Evolutionary conservation across 2,329 filamentous ascomycete genomes (phyloP), one percentile per base, ranked within the genome.

Genomic region (Exophiala alcalophila): DNA sequence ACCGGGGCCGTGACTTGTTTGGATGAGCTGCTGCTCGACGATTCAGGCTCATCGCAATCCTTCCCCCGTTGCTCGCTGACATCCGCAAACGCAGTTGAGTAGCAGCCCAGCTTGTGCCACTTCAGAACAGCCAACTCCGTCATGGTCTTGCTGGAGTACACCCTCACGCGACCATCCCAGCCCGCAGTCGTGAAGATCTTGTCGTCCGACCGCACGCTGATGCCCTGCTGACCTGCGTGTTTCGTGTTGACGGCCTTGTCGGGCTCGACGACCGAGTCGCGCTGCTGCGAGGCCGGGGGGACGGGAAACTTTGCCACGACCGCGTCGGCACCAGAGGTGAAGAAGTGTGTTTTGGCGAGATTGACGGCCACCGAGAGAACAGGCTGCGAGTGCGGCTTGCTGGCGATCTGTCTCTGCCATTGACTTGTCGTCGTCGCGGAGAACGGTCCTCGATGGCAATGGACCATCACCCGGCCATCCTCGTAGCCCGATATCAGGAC

Each of bases 101-200:
- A 96, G 52, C 87, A 90, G 1, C 90, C 90, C 21, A 86, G 83
- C 55, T 84, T 81, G 65, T 97, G 92, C 91, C 91, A 97, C 65
- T 94, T 94, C 51, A 97, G 68, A 40, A 96, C 88, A 0, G 91
- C 92, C 8, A 97, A 65, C 64, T 97, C 90, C 58, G 83, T 86
- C 72, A 97, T 74, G 0, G 81, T 84, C 64, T 84, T 88, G 32
- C 76, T 68, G 3, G 84, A 84, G 63, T 97, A 98, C 1, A 97
- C 81, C 6, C 92, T 74, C 1, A 90, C 71, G 33, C 81, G 79
- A 1, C 80, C 76, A 63, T 98, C 92, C 92, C 92, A 98, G 3
- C 92, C 92, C 0, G 87, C 91, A 0, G 91, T 97, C 3, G 85
- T 87, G 52, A 96, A 84, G 3, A 98, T 75, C 51, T 78, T 83